Base-by-base conservation (phyloP, 805 yeast genomes). In the Torulaspora indica region DNA sequence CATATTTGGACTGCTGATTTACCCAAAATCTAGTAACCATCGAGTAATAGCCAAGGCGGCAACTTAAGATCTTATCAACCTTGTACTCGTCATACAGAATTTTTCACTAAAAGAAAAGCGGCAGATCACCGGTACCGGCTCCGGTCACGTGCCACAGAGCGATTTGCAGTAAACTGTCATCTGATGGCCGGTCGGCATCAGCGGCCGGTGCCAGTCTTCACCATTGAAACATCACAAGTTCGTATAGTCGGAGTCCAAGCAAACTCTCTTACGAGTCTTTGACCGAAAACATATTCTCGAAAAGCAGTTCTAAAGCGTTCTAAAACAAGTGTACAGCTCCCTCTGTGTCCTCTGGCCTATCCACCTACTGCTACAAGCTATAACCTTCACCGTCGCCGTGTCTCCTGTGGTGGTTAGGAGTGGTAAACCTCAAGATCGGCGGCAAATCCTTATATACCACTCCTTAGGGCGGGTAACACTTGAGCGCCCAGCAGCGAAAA, bases 1-100 rank as follows among this genome's bases (percentile, higher is more conserved):
- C 97, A 89, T 89, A 17, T 25, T 33, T 32, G 8, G 13, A 13
- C 12, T 31, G 29, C 31, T 23, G n/a, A 13, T n/a, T 25, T 31
- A 13, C 5, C 1, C 9, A 10, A 13, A 4, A 8, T 10, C 14
- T 8, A 30, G 3, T 12, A 8, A n/a, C 8, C 10, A 5, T 14
- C 18, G n/a, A 31, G 4, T 24, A 4, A 9, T 3, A 23, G 22
- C 13, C 9, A 38, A 20, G 42, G 42, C 42, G 42, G 35, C 31
- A 38, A 38, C 10, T 23, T 8, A 8, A 12, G 23, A 23, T 34
- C 37, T n/a, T n/a, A 13, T 6, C 12, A 20, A 20, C 8, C 27
- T 2, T n/a, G 4, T 13, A 7, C 23, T 32, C 22, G 42, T 31
- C 42, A 38, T 38, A 23, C 33, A 27, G 33, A 38, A 38, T 28